Percentiles rank a stretch among this genome's conserved stretches.
Conservation (phyloP, 2,329 filamentous ascomycete genomes). For the Chlorencoelia australis region DNA sequence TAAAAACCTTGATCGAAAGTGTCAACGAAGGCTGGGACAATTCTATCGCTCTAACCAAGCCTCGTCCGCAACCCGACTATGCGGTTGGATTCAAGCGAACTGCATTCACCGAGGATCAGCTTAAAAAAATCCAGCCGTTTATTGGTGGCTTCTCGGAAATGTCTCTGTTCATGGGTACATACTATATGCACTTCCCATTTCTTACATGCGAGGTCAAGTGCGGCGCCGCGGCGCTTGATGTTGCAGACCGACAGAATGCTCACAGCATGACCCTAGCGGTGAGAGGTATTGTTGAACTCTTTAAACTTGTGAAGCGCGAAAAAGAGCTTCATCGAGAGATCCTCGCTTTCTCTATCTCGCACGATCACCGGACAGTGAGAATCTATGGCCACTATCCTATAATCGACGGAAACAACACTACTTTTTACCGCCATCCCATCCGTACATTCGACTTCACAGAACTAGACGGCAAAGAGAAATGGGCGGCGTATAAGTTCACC, state of each 20-base stretch:
- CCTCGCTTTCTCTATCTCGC: neutral
- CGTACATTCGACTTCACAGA: neutral
- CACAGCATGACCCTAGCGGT: constrained; percentile 17
- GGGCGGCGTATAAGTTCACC: neutral
- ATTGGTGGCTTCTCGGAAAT: neutral
- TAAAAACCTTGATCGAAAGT: constrained; percentile 31
- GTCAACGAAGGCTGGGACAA: constrained; percentile 34
- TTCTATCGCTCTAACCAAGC: constrained; percentile 27
- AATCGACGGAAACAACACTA: neutral
- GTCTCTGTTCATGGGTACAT: constrained; percentile 30
- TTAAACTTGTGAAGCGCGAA: neutral
- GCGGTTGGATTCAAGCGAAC: neutral
- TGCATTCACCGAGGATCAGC: neutral
- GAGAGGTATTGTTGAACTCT: neutral
- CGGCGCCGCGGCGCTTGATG: constrained; percentile 27
- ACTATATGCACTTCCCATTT: constrained; percentile 40
- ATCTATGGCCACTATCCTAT: neutral
- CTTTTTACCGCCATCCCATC: neutral
- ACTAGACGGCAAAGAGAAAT: neutral
- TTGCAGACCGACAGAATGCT: constrained; percentile 28
- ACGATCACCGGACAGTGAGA: neutral
- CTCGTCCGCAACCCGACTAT: constrained; percentile 6
- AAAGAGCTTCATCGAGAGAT: neutral
- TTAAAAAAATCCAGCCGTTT: neutral
- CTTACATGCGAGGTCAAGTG: constrained; percentile 39